Percentiles rank a stretch among this genome's conserved stretches.
Conservation (phyloP, 495 filamentous ascomycete species). For the Aspergillus homomorphus region DNA sequence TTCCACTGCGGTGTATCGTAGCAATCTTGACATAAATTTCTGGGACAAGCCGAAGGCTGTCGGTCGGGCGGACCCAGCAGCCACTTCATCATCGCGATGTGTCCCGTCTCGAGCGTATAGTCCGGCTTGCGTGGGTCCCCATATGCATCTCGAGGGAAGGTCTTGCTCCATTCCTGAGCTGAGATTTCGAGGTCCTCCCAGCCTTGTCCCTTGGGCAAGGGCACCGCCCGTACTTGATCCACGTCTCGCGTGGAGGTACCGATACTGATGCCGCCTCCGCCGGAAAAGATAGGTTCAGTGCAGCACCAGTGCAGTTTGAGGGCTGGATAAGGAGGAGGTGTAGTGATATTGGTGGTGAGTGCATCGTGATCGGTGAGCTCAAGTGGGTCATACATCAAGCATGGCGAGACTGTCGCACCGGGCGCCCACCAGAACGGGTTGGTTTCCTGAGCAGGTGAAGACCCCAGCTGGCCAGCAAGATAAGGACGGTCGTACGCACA, state of each 20-base stretch:
- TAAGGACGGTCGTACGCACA: conserved; percentile 58
- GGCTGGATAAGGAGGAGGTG: conserved; percentile 35
- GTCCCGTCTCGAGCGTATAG: conserved; percentile 41
- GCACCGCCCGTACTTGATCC: conserved; percentile 55
- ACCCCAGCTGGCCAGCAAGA: conserved; percentile 29
- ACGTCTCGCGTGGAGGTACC: conserved; percentile 50
- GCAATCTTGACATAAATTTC: conserved; percentile 59
- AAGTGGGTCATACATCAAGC: conserved; percentile 53
- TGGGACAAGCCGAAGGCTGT: conserved; percentile 50
- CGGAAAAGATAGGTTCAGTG: conserved; percentile 59
- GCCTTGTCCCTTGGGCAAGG: conserved; percentile 50
- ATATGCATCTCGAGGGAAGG: conserved; percentile 44
- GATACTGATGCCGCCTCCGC: conserved; percentile 59
- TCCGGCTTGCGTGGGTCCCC: conserved; percentile 42
- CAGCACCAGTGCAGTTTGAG: conserved; percentile 61
- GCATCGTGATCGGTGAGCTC: conserved; percentile 28
- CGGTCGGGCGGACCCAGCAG: conserved; percentile 45
- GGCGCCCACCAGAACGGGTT: conserved; percentile 58
- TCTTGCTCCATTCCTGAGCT: conserved; percentile 43
- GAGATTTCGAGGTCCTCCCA: conserved; percentile 56
- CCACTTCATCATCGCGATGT: conserved; percentile 53
- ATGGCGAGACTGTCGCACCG: conserved; percentile 50
- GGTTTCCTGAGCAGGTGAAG: conserved; percentile 15
- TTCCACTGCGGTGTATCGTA: conserved; percentile 58
- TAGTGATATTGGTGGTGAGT: conserved; percentile 20